Evolutionary conservation across 2,329 filamentous ascomycete species (phyloP), one percentile per base, ranked within the genome.

Genomic region (Botryotinia convoluta): DNA sequence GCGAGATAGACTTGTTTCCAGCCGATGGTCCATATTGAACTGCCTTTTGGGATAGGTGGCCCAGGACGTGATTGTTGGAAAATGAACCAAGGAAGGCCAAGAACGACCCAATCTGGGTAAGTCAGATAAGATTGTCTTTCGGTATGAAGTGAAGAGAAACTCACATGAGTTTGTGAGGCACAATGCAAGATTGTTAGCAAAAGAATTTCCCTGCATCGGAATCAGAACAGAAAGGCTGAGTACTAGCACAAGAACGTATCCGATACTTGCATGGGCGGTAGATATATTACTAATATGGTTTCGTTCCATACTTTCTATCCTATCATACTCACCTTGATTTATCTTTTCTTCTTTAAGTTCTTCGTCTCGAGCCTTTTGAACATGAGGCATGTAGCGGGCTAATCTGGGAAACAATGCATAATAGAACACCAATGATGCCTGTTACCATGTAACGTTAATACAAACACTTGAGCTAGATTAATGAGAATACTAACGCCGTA

Each of bases 1-100:
- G 83, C 82, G 20, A 83, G 77, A 77, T 81, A 82, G 4, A 84
- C 81, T 74, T 84, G 83, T 73, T 83, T 84, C 77, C 82, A 82
- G 0, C 83, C 83, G 67, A 84, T 83, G 1, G 81, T 84, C 1
- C 78, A 72, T 69, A 84, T 83, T 54, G 75, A 83, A 35, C 81
- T 83, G 0, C 83, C 83, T 68, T 82, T 79, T 8, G 83, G 83
- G 35, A 84, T 77, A 37, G 79, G 79, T 7, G 82, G 82, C 0
- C 83, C 83, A 9, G 82, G 82, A 9, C 83, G 78, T 63, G 80
- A 81, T 74, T 84, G 82, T 73, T 84, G 82, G 71, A 83, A 84
- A 32, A 84, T 77, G 65, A 84, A 84, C 83, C 83, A 84, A 81
- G 82, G 84, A 18, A 84, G 77, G 5, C 82, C 83, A 20, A 84